phyloP scores from a whole-genome alignment of 441 rosid genomes.

The Isatis lusitanica region DNA sequence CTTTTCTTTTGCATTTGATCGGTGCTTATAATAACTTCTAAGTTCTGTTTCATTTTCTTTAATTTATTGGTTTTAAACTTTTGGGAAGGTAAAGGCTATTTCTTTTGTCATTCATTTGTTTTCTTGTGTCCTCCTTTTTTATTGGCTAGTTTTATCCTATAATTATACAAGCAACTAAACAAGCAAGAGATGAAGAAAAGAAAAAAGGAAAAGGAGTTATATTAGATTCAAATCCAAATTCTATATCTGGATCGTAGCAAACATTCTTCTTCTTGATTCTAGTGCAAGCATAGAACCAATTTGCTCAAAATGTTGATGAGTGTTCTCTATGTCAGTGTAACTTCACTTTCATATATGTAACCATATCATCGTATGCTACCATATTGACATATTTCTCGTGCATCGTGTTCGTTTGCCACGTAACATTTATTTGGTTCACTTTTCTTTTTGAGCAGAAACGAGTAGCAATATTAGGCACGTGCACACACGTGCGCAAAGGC shows the following conservation, averaged over 20 bases:
- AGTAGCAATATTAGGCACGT: not conserved
- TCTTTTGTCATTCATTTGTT: not conserved
- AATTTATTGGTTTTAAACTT: slow-evolving; percentile 28
- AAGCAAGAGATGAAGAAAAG: too few species aligned
- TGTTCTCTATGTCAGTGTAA: not conserved
- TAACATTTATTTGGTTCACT: not conserved
- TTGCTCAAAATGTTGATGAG: not conserved
- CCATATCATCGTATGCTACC: not conserved
- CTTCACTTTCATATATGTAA: not conserved
- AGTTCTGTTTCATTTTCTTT: slow-evolving; percentile 14
- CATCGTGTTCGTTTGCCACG: not conserved
- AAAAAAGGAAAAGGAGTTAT: not conserved
- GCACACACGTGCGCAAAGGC: not conserved
- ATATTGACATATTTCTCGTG: not conserved
- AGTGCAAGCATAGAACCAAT: not conserved
- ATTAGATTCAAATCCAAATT: too few species aligned
- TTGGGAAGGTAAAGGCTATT: slow-evolving; percentile 29
- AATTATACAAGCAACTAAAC: not conserved
- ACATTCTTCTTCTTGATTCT: not conserved
- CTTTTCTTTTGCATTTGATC: slow-evolving; percentile 12
- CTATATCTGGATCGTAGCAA: not conserved
- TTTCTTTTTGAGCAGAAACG: not conserved
- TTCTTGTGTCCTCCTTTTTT: not conserved
- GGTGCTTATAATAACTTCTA: not conserved
- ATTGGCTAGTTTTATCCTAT: not conserved